phyloP scores from a whole-genome alignment of 2,329 filamentous ascomycete genomes.

The Lachnellula subtilissima region DNA sequence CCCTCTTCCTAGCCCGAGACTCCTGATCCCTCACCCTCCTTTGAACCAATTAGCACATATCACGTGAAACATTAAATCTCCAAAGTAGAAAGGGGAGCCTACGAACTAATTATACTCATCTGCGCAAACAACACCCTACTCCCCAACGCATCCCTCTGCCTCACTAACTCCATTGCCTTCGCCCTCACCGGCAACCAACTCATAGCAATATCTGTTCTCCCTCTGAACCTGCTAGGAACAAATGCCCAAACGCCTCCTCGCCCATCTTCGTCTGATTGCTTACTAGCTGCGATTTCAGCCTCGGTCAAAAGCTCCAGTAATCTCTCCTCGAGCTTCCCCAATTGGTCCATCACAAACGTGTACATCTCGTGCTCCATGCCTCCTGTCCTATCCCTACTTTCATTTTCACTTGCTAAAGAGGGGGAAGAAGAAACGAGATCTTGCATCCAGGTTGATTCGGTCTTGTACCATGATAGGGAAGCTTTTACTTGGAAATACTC shows the following conservation, averaged over 20 bases:
- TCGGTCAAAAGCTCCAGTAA: constrained; percentile 42
- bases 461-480: constrained; percentile 45
- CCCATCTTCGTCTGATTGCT: constrained; percentile 14
- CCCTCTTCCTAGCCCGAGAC: constrained; percentile 14
- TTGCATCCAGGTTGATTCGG: constrained; percentile 42
- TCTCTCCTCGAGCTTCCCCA: constrained; percentile 40
- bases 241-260: constrained; percentile 34
- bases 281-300: constrained; percentile 34
- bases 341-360: constrained; percentile 43
- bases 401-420: constrained; percentile 18
- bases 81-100: constrained; percentile 12
- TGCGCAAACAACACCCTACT: constrained; percentile 44
- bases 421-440: constrained; percentile 34
- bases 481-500: constrained; percentile 46
- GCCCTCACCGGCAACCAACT: constrained; percentile 41
- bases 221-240: constrained; percentile 36
- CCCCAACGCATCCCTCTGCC: constrained; percentile 42
- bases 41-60: constrained; percentile 1
- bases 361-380: constrained; percentile 43
- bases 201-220: constrained; percentile 39
- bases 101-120: constrained; percentile 45
- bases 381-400: constrained; percentile 17
- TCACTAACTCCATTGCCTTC: constrained; percentile 42
- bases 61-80: background rate
- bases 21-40: constrained; percentile 26